These are phyloP conservation scores for Pittosporum tobira DNA, from an alignment of 129 eudicot genomes.

Conservation along the genomic window DNA sequence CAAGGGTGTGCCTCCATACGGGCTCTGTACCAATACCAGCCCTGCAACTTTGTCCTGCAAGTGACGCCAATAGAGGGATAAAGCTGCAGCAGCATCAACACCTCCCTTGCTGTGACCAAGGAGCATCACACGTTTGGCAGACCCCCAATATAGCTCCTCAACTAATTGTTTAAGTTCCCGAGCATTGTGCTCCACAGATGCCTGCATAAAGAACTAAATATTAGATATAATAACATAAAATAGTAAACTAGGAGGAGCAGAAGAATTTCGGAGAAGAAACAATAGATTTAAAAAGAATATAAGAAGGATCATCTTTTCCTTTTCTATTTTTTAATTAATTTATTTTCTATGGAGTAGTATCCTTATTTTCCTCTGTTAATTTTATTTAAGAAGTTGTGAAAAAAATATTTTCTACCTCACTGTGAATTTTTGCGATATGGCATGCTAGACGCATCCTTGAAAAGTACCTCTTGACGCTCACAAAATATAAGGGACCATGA, in stretches of 20 bases:
- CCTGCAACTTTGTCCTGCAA: slow-evolving; percentile 78
- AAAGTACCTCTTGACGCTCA: slow-evolving; percentile 71
- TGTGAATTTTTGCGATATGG: slow-evolving; percentile 92
- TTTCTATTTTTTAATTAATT: neutral
- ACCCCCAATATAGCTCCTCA: slow-evolving; percentile 93
- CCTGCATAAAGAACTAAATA: slow-evolving; percentile 35
- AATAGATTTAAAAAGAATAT: neutral
- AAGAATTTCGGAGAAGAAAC: neutral
- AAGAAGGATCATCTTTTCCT: neutral
- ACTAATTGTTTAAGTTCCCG: slow-evolving; percentile 77
- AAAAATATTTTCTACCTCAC: slow-evolving; percentile 52
- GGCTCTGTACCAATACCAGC: slow-evolving; percentile 88
- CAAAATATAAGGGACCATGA: slow-evolving; percentile 94
- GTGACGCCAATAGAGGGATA: slow-evolving; percentile 66
- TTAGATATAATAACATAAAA: neutral
- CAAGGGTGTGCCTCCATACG: slow-evolving; percentile 94
- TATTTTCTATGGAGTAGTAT: too few species aligned
- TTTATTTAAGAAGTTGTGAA: neutral
- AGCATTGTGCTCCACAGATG: slow-evolving; percentile 94
- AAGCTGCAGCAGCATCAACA: slow-evolving; percentile 96
- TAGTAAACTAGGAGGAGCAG: neutral
- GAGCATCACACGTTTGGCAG: slow-evolving; percentile 91
- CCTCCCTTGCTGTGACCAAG: slow-evolving; percentile 99
- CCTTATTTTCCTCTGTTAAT: neutral
- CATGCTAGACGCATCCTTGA: slow-evolving; percentile 98